Evolutionary conservation across 176 grass and related monocot genomes (phyloP).

Genomic region (Oryza australiensis): DNA sequence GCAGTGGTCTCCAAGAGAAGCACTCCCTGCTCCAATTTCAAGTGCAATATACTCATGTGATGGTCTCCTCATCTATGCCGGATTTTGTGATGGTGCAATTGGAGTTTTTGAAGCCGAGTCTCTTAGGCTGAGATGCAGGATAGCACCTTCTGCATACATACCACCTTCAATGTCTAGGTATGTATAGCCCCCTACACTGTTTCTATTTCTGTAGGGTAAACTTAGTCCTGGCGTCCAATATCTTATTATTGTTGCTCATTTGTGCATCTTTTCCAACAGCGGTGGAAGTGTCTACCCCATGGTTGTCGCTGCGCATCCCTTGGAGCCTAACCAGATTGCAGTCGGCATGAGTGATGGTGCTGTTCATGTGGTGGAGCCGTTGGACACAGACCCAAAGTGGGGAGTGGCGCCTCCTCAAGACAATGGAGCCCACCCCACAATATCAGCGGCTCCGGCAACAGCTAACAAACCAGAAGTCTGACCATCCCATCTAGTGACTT

Average conservation of each 20-base stretch:
- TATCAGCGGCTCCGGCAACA: slow-evolving; percentile 49
- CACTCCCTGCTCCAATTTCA: slow-evolving; percentile 82
- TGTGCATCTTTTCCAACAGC: slow-evolving; percentile 41
- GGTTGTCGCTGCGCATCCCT: slow-evolving; percentile 90
- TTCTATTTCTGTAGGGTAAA: not conserved
- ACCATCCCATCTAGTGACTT: slow-evolving; percentile 67
- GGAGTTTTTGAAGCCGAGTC: slow-evolving; percentile 96
- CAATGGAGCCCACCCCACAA: slow-evolving; percentile 60
- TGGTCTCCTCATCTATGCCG: slow-evolving; percentile 70
- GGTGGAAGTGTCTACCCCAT: slow-evolving; percentile 59
- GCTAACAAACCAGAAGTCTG: slow-evolving; percentile 67
- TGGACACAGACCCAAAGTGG: slow-evolving; percentile 82
- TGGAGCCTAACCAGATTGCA: slow-evolving; percentile 93
- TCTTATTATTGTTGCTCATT: slow-evolving; percentile 13
- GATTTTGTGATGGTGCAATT: slow-evolving; percentile 88
- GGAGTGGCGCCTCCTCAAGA: slow-evolving; percentile 68
- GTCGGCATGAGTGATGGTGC: slow-evolving; percentile 90
- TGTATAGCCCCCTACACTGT: not conserved
- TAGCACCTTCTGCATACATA: slow-evolving; percentile 81
- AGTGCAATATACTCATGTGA: slow-evolving; percentile 99
- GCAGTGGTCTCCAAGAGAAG: slow-evolving; percentile 87
- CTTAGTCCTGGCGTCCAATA: not conserved
- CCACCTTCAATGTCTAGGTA: slow-evolving; percentile 81
- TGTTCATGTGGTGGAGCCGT: slow-evolving; percentile 90
- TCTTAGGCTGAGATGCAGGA: slow-evolving; percentile 77